Conservation (phyloP, 257 asterid species). For the Solanum pennellii region DNA sequence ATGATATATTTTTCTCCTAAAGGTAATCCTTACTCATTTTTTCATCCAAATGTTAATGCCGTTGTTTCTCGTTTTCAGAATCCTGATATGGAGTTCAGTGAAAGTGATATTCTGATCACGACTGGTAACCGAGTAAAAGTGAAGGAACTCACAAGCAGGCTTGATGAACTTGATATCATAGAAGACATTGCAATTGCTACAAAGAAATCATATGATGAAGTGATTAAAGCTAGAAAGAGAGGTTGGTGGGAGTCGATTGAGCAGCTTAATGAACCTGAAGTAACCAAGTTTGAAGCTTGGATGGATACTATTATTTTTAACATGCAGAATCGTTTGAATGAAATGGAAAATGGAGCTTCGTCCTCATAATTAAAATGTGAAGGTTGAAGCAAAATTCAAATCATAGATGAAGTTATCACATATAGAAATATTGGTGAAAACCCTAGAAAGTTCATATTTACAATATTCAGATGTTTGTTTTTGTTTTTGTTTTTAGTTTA, state of each 20-base stretch:
- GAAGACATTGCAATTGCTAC: background rate
- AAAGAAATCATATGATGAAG: background rate
- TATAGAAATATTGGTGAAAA: background rate
- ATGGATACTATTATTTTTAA: background rate
- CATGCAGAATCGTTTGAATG: background rate
- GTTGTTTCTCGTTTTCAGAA: background rate
- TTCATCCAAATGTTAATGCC: constrained; percentile 22
- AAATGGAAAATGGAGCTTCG: background rate
- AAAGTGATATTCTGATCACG: background rate
- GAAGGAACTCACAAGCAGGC: background rate
- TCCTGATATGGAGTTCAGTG: background rate
- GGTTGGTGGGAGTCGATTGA: background rate
- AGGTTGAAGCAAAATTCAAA: background rate
- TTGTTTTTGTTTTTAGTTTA: background rate
- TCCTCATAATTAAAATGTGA: background rate
- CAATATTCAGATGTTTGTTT: background rate
- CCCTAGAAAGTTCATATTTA: background rate
- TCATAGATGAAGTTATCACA: background rate
- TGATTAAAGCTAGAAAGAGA: background rate
- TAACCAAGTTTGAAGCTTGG: background rate
- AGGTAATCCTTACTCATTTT: constrained; percentile 31
- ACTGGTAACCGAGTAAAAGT: background rate
- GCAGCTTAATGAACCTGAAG: background rate
- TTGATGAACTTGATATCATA: background rate
- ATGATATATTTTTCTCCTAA: constrained; percentile 23